Evolutionary conservation across 306 rosid genomes (phyloP).

Genomic region (Quercus ilex): DNA sequence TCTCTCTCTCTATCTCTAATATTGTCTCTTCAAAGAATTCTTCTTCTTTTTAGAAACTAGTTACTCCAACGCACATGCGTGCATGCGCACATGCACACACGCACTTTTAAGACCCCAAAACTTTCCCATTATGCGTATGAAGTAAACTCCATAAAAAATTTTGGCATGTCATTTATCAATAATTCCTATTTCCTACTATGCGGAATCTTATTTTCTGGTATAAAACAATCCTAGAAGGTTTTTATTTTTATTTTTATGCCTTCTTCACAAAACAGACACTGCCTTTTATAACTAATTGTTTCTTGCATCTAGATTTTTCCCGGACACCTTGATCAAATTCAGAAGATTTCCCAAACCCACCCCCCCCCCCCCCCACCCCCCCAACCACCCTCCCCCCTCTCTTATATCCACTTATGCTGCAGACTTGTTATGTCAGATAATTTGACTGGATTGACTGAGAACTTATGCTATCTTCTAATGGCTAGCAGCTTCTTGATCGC

Average conservation of each 20-base stretch:
- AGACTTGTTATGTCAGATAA: neutral
- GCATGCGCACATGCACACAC: too few species aligned
- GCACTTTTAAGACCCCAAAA: neutral
- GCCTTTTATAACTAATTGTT: neutral
- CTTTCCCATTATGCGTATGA: too few species aligned
- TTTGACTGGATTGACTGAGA: neutral
- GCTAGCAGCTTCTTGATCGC: conserved; percentile 18
- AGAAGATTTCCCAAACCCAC: neutral
- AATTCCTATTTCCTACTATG: neutral
- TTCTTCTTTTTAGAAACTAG: neutral
- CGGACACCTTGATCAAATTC: neutral
- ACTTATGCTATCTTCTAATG: neutral
- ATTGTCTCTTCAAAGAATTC: neutral
- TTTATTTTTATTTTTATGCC: neutral
- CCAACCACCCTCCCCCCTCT: accelerated
- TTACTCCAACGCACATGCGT: neutral
- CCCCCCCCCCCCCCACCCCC: too few species aligned
- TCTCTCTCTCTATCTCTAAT: neutral
- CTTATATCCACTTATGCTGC: neutral
- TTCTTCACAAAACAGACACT: neutral
- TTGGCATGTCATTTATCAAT: neutral
- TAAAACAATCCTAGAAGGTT: too few species aligned
- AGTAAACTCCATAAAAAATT: neutral
- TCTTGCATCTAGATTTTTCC: neutral
- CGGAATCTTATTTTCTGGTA: neutral